Base-by-base conservation (phyloP, 2,329 filamentous ascomycete species). In the Arachnomyces sp. region DNA sequence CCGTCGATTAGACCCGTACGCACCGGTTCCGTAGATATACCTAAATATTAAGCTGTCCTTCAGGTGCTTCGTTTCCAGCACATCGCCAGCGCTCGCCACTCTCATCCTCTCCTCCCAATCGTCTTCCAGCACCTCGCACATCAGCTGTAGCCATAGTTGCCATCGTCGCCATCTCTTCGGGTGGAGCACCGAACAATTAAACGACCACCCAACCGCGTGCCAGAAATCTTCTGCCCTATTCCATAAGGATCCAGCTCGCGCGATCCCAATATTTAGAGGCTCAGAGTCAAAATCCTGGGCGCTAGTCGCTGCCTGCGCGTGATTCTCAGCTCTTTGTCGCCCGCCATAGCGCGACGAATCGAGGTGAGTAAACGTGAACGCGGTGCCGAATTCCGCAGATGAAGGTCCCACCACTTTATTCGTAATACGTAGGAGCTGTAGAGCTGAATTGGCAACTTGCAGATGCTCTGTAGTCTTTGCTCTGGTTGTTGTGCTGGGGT, bases 151-250 rank as follows among this genome's bases (percentile, higher is more conserved):
- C 84, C 87, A 94, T 6, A 77, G 63, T 50, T 74, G 79, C 88
- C 89, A 96, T 54, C 80, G 74, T 36, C 71, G 73, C 90, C 92
- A 96, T 14, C 90, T 74, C 31, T 75, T 72, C 1, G 79, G 79
- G 50, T 90, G 72, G 25, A 74, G 60, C 2, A 83, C 73, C 38
- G 86, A 89, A 65, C 90, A 96, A 57, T 90, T 92, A 59, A 96
- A 88, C 0, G 85, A 83, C 92, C 92, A 96, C 3, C 90, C 92
- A 0, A 92, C 74, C 0, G 85, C 76, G 31, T 80, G 76, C 87
- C 92, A 98, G 53, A 96, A 93, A 56, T 94, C 86, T 45, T 84
- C 79, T 1, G 82, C 84, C n/a, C 77, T 74, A 12, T 66, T 67
- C 77, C 84, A 94, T 2, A 95, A 47, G 20, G 82, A 81, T 32